A percentile compares a stretch with the other conserved stretches of the same genome.
phyloP scores from a whole-genome alignment of 2,329 filamentous ascomycete species.

The Byssochlamys sp. region DNA sequence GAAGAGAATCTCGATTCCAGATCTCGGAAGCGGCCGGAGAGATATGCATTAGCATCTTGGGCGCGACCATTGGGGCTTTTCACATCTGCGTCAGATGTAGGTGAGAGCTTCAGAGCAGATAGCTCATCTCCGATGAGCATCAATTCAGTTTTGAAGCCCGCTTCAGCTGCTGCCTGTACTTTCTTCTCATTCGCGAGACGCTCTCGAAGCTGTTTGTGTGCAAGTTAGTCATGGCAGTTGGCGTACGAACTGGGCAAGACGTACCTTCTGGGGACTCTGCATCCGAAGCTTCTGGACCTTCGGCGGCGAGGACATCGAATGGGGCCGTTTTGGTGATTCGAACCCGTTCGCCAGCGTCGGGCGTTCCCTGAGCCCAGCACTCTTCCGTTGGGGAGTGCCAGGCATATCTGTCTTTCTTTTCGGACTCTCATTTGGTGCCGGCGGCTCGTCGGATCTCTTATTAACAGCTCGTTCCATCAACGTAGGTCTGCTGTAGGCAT shows the following conservation, averaged over 20 bases:
- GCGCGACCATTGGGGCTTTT: conserved; percentile 4
- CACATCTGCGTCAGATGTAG: conserved; percentile 21
- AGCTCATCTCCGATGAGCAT: conserved; percentile 74
- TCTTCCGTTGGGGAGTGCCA: conserved; percentile 41
- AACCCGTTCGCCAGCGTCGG: conserved; percentile 19
- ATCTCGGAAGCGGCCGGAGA: conserved; percentile 47
- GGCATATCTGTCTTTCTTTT: conserved; percentile 41
- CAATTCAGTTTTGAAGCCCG: conserved; percentile 63
- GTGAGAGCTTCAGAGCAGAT: conserved; percentile 37
- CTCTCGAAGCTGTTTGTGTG: conserved; percentile 52
- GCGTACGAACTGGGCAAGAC: background rate
- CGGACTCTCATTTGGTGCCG: conserved; percentile 25
- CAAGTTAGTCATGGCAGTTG: conserved; percentile 3
- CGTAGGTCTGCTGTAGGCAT: conserved; percentile 25
- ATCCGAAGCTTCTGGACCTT: conserved; percentile 60
- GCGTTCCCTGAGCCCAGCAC: conserved; percentile 25
- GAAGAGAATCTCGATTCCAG: conserved; percentile 60
- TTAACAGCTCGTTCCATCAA: conserved; percentile 25
- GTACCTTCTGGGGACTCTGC: conserved; percentile 53
- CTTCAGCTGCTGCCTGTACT: conserved; percentile 60
- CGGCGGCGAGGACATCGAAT: conserved; percentile 56
- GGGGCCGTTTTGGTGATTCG: conserved; percentile 19
- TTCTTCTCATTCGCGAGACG: conserved; percentile 73
- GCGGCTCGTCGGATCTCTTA: conserved; percentile 22
- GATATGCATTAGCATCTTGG: conserved; percentile 10